phyloP scores from a whole-genome alignment of 31 red algal genomes.

The Asparagopsis taxiformis region DNA sequence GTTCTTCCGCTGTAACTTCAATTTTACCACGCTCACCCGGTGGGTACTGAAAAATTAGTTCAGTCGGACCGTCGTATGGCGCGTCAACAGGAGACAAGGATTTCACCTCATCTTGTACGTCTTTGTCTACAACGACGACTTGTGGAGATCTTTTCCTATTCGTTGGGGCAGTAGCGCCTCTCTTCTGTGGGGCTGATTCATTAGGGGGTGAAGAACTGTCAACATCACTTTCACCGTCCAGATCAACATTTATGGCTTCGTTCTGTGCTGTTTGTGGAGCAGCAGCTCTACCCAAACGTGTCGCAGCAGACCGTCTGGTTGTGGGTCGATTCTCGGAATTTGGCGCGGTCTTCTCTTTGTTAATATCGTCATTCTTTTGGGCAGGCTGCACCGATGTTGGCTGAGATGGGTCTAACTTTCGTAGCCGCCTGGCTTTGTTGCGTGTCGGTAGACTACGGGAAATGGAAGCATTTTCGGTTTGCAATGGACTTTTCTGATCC shows the following conservation, averaged over 20 bases:
- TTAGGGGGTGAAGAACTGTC: not conserved
- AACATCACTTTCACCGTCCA: not conserved
- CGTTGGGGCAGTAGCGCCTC: not conserved
- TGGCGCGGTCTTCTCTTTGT: too few species aligned
- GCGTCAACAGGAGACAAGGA: slow-evolving; percentile 19
- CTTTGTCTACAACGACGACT: slow-evolving; percentile 1
- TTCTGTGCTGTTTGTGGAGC: too few species aligned
- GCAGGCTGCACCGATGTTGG: too few species aligned
- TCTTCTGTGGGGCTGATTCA: not conserved
- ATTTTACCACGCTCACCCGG: slow-evolving; percentile 62
- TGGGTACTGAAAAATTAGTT: slow-evolving; percentile 75
- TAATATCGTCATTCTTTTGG: too few species aligned
- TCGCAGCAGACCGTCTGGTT: too few species aligned
- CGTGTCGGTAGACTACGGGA: too few species aligned
- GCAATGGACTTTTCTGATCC: too few species aligned
- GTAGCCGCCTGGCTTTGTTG: too few species aligned
- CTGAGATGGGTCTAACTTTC: too few species aligned
- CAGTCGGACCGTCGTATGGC: slow-evolving; percentile 41
- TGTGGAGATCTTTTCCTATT: not conserved
- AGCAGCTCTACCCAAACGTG: too few species aligned
- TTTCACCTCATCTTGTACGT: slow-evolving; percentile 20
- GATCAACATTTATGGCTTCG: not conserved
- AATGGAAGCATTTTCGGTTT: too few species aligned
- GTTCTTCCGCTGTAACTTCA: slow-evolving; percentile 54
- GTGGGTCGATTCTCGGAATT: too few species aligned